A percentile compares a stretch with the other conserved stretches of the same genome.
Conservation (phyloP, 2,329 filamentous ascomycete species). For the Colletotrichum chrysophilum region DNA sequence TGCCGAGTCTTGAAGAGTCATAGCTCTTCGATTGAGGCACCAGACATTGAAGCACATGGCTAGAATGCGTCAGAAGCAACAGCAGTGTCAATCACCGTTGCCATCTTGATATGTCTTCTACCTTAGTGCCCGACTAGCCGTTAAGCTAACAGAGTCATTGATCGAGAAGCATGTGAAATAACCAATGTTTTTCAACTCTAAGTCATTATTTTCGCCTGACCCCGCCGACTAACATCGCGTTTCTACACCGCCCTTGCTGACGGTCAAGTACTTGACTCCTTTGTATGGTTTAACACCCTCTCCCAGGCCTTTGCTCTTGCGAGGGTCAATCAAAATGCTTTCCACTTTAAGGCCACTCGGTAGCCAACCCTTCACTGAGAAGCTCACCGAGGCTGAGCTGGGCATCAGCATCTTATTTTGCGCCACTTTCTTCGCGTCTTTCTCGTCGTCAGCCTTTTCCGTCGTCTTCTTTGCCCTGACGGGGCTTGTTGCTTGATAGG, state of each 20-base stretch:
- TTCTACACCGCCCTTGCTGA: slow-evolving; percentile 69
- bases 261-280: slow-evolving; percentile 94
- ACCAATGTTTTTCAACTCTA: background rate
- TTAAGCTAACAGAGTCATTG: background rate
- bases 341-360: slow-evolving; percentile 72
- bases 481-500: slow-evolving; percentile 56
- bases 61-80: background rate
- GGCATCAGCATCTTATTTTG: slow-evolving; percentile 82
- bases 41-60: background rate
- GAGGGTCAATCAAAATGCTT: slow-evolving; percentile 72
- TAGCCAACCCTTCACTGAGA: slow-evolving; percentile 72
- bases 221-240: slow-evolving; percentile 55
- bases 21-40: background rate
- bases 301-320: slow-evolving; percentile 83
- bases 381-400: slow-evolving; percentile 75
- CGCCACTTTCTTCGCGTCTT: slow-evolving; percentile 62
- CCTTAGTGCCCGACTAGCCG: slow-evolving; percentile 6
- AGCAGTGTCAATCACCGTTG: background rate
- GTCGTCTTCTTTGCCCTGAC: slow-evolving; percentile 36
- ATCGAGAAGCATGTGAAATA: slow-evolving; percentile 3
- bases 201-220: slow-evolving; percentile 9
- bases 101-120: background rate
- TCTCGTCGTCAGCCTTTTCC: slow-evolving; percentile 42
- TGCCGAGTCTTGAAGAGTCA: background rate
- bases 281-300: slow-evolving; percentile 95